Base-by-base conservation (phyloP, 2,329 filamentous ascomycete species). In the Pseudogymnoascus pannorum region DNA sequence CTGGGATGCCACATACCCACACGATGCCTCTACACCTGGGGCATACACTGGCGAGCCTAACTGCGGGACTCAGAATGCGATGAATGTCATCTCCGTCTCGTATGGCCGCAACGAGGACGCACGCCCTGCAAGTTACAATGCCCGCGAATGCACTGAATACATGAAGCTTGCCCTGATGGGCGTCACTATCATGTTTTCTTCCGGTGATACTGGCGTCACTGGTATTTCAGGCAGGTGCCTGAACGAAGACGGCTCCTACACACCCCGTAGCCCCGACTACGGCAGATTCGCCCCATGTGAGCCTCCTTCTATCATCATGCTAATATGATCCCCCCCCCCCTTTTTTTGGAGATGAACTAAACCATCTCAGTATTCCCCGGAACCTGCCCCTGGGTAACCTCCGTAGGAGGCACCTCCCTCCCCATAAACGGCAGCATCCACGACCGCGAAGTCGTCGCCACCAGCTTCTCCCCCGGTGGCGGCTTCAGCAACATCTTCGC, bases 91-190 rank as follows among this genome's bases (percentile, higher is more conserved):
- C 62, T 79, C 76, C 20, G 80, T 80, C 26, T 81, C 78, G 9
- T 85, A 85, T 68, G 85, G 84, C 57, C 86, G 88, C 61, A 78
- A 83, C 61, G 87, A 89, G 72, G 83, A 87, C 68, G 79, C 81
- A 2, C 76, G 89, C 0, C 85, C 86, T 0, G 68, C 74, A 3
- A 78, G 79, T 5, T 89, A 88, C 68, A 84, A 85, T 31, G 74
- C 76, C 59, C 79, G 80, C 54, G 83, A 86, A 12, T 89, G 86
- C 75, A 77, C 80, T 64, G 76, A 85, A 63, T 85, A 87, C 67
- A 83, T 81, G 48, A 80, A 87, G 66, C 81, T 89, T 31, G 86
- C 84, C 18, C 79, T 83, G 3, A 81, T 85, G 20, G 87, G 87
- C 24, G 81, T 87, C 2, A 81, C 82, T 1, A 75, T 88, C 12